phyloP scores from a whole-genome alignment of 352 stramenopile species.

The Globisporangium cederbergense region DNA sequence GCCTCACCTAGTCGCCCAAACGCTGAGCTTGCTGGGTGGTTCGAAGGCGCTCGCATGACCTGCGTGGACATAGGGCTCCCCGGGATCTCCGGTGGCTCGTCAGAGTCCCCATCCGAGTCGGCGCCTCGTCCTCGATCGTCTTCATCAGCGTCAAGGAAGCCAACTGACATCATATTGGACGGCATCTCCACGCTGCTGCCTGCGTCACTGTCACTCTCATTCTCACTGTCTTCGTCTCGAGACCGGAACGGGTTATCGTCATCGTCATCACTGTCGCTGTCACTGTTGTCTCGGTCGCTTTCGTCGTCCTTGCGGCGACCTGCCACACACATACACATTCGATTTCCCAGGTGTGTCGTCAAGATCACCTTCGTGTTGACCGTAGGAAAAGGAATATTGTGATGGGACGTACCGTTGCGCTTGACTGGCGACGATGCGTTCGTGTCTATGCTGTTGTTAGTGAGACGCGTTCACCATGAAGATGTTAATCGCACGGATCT shows the following conservation, averaged over 20 bases:
- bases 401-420: constrained; percentile 8
- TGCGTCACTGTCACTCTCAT: constrained; percentile 13
- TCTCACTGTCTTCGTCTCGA: constrained; percentile 8
- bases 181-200: constrained; percentile 19
- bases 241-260: not conserved
- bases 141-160: constrained; percentile 8
- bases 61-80: constrained; percentile 51
- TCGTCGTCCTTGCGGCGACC: not conserved
- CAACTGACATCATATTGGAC: constrained; percentile 5
- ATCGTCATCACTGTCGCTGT: constrained; percentile 15
- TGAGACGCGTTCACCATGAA: not conserved
- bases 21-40: not conserved
- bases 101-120: constrained; percentile 27
- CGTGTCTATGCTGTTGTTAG: constrained; percentile 46
- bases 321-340: no score
- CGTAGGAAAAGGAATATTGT: not conserved
- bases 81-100: constrained; percentile 71
- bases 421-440: constrained; percentile 45
- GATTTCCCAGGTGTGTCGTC: no score
- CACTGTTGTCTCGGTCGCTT: not conserved
- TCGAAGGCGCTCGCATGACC: not conserved
- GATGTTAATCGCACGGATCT: not conserved
- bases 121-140: constrained; percentile 1
- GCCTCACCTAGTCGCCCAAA: not conserved
- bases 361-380: not conserved